Evolutionary conservation across 768 basidiomycete species (phyloP), one percentile per base, ranked within the genome.

Genomic region (Daedalea quercina): DNA sequence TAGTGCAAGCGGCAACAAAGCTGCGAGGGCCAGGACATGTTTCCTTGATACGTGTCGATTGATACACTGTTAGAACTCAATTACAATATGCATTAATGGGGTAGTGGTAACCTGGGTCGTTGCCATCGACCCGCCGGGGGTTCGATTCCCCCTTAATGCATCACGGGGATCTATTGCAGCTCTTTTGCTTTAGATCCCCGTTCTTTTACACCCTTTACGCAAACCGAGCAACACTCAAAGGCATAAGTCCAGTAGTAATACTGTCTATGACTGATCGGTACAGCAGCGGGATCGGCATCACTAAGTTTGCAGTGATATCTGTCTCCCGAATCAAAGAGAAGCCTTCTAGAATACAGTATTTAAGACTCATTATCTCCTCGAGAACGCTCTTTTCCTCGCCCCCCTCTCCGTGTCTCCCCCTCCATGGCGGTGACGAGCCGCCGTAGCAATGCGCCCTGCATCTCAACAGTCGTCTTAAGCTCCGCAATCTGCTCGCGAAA

Each of bases 121-220:
- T 66, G 65, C 65, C 65, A 66, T 67, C 82, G 84, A 85, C 82
- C 84, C 84, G 84, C 84, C 84, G 84, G 82, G 83, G 82, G 84
- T 86, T 86, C 83, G 82, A 86, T 86, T 85, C 84, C 83, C 84
- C 56, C 82, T 85, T 85, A 83, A 85, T 85, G 84, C 84, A 84
- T 13, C 22, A 3, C 31, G 19, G 35, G 35, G 11, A 11, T n/a
- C n/a, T 37, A 11, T 37, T 37, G 35, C 35, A 37, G n/a, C n/a
- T 37, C 35, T 37, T 37, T 37, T 37, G 35, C 35, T 37, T 37
- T n/a, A 11, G 35, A 37, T 37, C 11, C 11, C 35, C 11, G 35
- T 37, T n/a, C 35, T 37, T n/a, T 11, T n/a, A n/a, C n/a, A n/a
- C n/a, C n/a, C n/a, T n/a, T n/a, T n/a, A n/a, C n/a, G n/a, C n/a